Evolutionary conservation across 495 filamentous ascomycete genomes (phyloP), one percentile per base, ranked within the genome.

Genomic region (Trichoderma virens): DNA sequence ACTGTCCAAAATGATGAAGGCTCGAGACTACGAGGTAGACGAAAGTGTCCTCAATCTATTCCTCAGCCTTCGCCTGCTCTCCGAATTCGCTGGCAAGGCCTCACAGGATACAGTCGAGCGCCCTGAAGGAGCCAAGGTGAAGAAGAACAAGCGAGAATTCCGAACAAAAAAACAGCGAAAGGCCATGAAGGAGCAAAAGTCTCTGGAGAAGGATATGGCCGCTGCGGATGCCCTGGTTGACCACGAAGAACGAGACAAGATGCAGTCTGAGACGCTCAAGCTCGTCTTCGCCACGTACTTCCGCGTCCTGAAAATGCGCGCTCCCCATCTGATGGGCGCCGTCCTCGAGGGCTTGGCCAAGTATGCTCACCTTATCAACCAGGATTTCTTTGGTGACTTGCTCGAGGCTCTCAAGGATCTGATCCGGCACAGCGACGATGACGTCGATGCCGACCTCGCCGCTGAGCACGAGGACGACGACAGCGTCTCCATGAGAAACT

Each of bases 361-460:
- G 73, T 98, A 96, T 74, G 87, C 92, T 20, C 94, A 96, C 72
- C 80, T 98, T 20, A 97, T 98, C 79, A 98, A 98, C 77, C 89
- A 97, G 70, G 88, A 98, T 71, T 97, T 98, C 80, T 98, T 98
- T 73, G 94, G 94, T 25, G 94, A 97, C 73, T 78, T 98, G 39
- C 85, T 98, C 23, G 95, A 97, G 70, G 92, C 91, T 8, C 79
- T 98, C 31, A 94, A 94, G 72, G 95, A 97, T 64, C 82, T 98
- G 14, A 93, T 97, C 67, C 80, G 80, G 11, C 82, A 90, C 65
- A 85, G 86, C 61, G 85, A 89, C 45, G 75, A 71, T 18, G 71
- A 72, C 1, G 69, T 67, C n/a, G 65, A 60, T 9, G 63, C 23
- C 5, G 76, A 80, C 2, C 78, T 77, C 25, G 78, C 75, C 23